Base-by-base conservation (phyloP, 2,329 filamentous ascomycete species). In the Dothiorella sarmentorum region DNA sequence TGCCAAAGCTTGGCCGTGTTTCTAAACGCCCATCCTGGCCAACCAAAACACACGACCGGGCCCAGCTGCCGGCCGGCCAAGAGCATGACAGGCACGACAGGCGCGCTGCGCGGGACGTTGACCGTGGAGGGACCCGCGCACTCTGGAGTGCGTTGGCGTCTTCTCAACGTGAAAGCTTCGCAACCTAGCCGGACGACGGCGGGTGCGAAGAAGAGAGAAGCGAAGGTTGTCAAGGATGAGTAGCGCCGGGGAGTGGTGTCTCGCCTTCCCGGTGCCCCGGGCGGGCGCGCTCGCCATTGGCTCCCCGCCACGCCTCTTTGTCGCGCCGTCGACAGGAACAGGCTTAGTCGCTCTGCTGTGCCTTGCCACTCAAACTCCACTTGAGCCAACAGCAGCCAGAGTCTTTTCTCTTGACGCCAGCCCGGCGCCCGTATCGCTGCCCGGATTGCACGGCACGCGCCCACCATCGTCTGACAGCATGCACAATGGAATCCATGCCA, bases 1-100 rank as follows among this genome's bases (percentile, higher is more conserved):
- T 40, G 33, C 15, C n/a, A 18, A 15, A 53, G 49, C 49, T 53
- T 53, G 49, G 33, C 49, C 24, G 49, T 29, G 49, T 53, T 53
- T 53, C 49, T 24, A 40, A 53, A 53, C 49, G 35, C 35, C 6
- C 35, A 7, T n/a, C 10, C 24, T 20, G 22, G 49, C 49, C 49
- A 53, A 40, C 26, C 35, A 35, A 4, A 5, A 3, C 13, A 11
- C 33, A 15, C 6, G 13, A 18, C 4, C 26, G 7, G 15, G n/a
- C 26, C 15, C n/a, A 17, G 42, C 42, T 29, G 42, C 15, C 17
- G 24, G 40, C 11, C 20, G 18, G 40, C 45, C 44, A 27, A 45
- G 22, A 10, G 42, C 17, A 9, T 22, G 13, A 15, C 22, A 22
- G 22, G 20, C 42, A 18, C 18, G 18, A 18, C 24, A 18, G 22